Percentiles rank a stretch among this genome's conserved stretches.
Conservation (phyloP, 2,329 filamentous ascomycete species). For the Cercospora zeina region DNA sequence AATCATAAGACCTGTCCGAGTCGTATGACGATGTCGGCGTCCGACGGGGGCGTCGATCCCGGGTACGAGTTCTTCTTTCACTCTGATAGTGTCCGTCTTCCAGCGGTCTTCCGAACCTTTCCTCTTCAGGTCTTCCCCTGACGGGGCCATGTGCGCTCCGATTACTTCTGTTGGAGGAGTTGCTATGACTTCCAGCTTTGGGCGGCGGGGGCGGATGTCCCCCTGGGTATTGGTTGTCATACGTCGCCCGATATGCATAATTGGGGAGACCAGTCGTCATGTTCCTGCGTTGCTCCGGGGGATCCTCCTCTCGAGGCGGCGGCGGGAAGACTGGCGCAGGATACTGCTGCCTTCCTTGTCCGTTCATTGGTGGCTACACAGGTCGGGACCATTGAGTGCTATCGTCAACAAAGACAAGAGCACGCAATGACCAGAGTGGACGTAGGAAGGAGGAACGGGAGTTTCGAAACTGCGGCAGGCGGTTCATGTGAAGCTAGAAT, state of each 20-base stretch:
- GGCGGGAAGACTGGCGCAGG: constrained; percentile 16
- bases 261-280: constrained; percentile 18
- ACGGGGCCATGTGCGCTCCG: constrained; percentile 14
- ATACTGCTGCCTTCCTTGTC: constrained; percentile 15
- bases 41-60: constrained; percentile 10
- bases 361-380: constrained; percentile 6
- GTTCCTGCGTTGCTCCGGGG: background rate
- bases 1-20: constrained; percentile 20
- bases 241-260: constrained; percentile 19
- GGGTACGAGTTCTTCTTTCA: constrained; percentile 2
- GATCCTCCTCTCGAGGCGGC: constrained; percentile 5
- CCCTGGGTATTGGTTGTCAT: constrained; percentile 17
- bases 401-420: background rate
- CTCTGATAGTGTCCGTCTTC: constrained; percentile 10
- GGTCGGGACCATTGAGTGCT: background rate
- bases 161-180: constrained; percentile 16
- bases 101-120: constrained; percentile 9
- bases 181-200: constrained; percentile 18
- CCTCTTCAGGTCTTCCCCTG: constrained; percentile 19
- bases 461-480: background rate
- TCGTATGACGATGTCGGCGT: constrained; percentile 13
- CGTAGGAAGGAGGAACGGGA: background rate
- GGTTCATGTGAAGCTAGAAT: background rate
- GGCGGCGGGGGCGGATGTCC: constrained; percentile 7
- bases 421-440: background rate